Conservation (phyloP, 2,329 filamentous ascomycete species). For the Nectriaceae sp. region DNA sequence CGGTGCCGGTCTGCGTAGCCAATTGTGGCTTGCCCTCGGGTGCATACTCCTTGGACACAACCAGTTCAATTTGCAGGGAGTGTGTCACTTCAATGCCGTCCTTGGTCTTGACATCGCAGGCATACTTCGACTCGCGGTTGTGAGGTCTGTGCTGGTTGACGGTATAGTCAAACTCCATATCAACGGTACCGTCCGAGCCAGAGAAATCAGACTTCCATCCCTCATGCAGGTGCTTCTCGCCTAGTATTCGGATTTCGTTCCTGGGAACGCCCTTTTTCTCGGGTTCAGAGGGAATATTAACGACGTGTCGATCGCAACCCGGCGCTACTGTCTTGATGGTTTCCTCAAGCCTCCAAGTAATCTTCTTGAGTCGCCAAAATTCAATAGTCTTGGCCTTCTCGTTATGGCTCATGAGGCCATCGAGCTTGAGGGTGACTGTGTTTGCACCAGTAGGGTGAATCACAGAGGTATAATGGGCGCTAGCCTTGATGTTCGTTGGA, state of each 20-base stretch:
- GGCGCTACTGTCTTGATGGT: slow-evolving; percentile 76
- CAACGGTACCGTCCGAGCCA: slow-evolving; percentile 60
- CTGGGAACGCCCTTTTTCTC: slow-evolving; percentile 68
- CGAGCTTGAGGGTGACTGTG: slow-evolving; percentile 76
- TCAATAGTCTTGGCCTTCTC: slow-evolving; percentile 70
- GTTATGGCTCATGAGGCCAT: slow-evolving; percentile 78
- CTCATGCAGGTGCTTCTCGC: slow-evolving; percentile 76
- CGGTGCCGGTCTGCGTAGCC: slow-evolving; percentile 84
- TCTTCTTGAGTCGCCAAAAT: slow-evolving; percentile 85
- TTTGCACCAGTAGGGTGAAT: slow-evolving; percentile 86
- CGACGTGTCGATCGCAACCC: slow-evolving; percentile 75
- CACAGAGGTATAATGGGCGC: slow-evolving; percentile 78
- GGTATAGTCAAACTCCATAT: slow-evolving; percentile 75
- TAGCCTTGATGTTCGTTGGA: slow-evolving; percentile 88
- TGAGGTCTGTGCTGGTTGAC: slow-evolving; percentile 41
- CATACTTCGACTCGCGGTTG: slow-evolving; percentile 59
- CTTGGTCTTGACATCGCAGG: slow-evolving; percentile 75
- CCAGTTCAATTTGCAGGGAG: slow-evolving; percentile 86
- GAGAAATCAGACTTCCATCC: slow-evolving; percentile 83
- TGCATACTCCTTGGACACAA: slow-evolving; percentile 88
- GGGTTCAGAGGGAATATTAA: slow-evolving; percentile 34
- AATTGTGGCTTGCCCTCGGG: slow-evolving; percentile 68
- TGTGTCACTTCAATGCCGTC: slow-evolving; percentile 81
- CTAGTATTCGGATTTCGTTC: slow-evolving; percentile 75
- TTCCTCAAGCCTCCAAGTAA: slow-evolving; percentile 94